These are phyloP conservation scores for Talinum fruticosum DNA, from an alignment of 148 eudicot genomes.

Conservation along the genomic window DNA sequence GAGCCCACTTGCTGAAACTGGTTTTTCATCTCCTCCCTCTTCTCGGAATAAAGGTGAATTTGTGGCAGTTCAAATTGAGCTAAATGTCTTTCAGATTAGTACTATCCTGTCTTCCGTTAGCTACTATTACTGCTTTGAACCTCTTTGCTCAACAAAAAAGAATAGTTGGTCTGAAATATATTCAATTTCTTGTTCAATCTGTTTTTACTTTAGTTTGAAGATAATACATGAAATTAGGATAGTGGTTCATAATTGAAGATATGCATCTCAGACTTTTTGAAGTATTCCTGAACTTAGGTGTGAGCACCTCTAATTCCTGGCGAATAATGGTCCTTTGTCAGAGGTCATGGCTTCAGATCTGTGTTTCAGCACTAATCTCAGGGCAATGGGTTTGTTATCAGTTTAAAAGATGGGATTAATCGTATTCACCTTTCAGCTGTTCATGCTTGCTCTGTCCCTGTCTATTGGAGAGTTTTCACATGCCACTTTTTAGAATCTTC, in stretches of 20 bases:
- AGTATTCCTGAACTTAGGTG: neutral
- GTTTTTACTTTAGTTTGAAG: neutral
- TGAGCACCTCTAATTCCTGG: neutral
- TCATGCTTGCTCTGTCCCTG: neutral
- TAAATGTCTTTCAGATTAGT: neutral
- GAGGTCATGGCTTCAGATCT: neutral
- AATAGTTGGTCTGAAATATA: neutral
- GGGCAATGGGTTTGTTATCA: neutral
- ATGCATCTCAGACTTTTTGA: neutral
- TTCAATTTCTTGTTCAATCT: neutral
- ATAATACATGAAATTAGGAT: neutral
- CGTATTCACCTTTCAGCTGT: neutral
- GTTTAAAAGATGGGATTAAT: neutral
- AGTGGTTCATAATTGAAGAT: neutral
- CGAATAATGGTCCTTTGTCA: neutral
- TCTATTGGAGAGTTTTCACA: neutral
- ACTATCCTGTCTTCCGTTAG: neutral
- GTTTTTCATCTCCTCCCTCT: neutral
- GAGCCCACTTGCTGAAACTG: neutral
- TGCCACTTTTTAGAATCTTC: neutral
- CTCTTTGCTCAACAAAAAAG: neutral
- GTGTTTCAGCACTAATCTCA: too few species aligned
- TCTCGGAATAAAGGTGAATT: neutral
- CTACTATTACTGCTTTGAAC: neutral
- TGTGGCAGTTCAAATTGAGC: too few species aligned